Conservation (phyloP, 495 filamentous ascomycete genomes). For the Lophiotrema nucula region DNA sequence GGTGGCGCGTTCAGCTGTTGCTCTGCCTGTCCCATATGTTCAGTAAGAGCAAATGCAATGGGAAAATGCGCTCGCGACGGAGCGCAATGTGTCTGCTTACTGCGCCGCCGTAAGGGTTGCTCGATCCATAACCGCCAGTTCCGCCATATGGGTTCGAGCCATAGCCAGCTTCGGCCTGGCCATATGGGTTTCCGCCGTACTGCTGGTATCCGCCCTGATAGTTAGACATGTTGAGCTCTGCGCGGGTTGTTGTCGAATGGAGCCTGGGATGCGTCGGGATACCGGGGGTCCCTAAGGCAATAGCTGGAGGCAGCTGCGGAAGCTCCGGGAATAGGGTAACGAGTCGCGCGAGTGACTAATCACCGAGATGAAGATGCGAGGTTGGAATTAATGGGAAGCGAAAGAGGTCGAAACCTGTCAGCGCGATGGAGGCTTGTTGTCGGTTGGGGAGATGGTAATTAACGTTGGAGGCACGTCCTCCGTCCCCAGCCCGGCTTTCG, state of each 20-base stretch:
- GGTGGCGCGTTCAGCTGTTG: slow-evolving; percentile 36
- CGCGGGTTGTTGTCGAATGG: not conserved
- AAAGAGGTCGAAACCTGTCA: no score
- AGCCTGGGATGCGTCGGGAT: not conserved
- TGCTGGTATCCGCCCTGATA: slow-evolving; percentile 38
- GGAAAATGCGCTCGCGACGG: slow-evolving; percentile 20
- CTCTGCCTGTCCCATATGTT: slow-evolving; percentile 13
- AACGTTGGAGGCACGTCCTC: no score
- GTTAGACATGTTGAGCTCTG: slow-evolving; percentile 29
- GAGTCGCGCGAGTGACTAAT: not conserved
- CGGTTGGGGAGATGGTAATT: no score
- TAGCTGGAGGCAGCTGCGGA: not conserved
- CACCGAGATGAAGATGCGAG: not conserved
- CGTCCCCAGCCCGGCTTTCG: no score
- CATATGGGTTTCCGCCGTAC: slow-evolving; percentile 48
- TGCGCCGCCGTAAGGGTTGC: slow-evolving; percentile 37
- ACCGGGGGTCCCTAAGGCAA: not conserved
- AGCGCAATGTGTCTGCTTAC: slow-evolving; percentile 18
- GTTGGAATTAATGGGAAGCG: no score
- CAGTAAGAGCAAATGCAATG: slow-evolving; percentile 11
- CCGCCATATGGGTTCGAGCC: slow-evolving; percentile 43
- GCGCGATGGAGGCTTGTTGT: no score
- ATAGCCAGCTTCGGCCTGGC: slow-evolving; percentile 51
- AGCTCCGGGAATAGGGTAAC: not conserved
- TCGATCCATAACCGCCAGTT: slow-evolving; percentile 45